Conservation (phyloP, 2,329 filamentous ascomycete genomes). For the Plectosphaerella cucumerina region DNA sequence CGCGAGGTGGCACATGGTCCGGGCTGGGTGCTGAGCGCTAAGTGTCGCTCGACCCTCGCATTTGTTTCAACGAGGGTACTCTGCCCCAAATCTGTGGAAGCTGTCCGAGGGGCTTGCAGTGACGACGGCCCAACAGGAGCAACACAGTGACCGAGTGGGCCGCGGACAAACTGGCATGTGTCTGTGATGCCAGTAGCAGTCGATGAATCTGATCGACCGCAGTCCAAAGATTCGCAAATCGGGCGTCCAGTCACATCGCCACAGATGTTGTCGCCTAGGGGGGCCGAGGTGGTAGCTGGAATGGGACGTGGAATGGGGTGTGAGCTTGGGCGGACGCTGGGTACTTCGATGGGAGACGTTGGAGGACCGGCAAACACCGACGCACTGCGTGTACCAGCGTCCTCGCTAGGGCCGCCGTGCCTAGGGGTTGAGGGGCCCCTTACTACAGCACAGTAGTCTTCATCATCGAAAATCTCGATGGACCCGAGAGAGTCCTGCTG, state of each 20-base stretch:
- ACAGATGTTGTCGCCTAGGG: not conserved
- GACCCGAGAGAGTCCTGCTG: not conserved
- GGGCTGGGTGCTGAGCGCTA: not conserved
- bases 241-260: not conserved
- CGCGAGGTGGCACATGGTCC: not conserved
- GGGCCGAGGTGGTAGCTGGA: not conserved
- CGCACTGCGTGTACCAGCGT: not conserved
- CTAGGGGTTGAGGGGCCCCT: not conserved
- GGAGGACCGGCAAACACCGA: not conserved
- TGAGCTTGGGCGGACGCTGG: not conserved
- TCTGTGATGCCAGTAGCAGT: not conserved
- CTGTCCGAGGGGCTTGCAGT: not conserved
- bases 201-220: not conserved
- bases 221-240: not conserved
- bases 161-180: not conserved
- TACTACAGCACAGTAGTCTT: not conserved
- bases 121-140: not conserved
- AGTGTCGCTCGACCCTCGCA: not conserved
- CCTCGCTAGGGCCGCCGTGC: not conserved
- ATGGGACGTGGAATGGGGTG: not conserved
- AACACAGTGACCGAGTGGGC: not conserved
- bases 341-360: not conserved
- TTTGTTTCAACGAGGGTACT: not conserved
- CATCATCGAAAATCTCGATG: not conserved
- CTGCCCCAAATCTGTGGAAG: not conserved